Base-by-base conservation (phyloP, 345 rosid species). In the Euphorbia lathyris region DNA sequence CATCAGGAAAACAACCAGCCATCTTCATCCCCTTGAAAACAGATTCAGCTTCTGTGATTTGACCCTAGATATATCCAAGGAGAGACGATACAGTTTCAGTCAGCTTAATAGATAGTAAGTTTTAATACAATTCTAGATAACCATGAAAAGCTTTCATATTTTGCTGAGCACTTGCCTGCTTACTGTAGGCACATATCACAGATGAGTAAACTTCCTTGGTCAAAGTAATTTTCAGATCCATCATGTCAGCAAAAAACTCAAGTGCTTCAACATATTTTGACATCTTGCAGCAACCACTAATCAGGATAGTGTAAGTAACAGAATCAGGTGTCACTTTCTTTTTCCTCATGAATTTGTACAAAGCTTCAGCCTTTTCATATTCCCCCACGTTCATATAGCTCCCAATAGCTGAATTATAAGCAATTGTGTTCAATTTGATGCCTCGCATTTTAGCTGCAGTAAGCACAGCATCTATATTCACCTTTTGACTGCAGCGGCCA, bases 381-480 rank as follows among this genome's bases (percentile, higher is more conserved):
- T 89, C 94, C 48, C 97, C 94, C n/a, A 82, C 87, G 73, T 84
- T 89, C 83, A 91, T 84, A 74, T 81, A 91, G 84, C 96, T 88
- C 70, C 92, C 92, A 69, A 91, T 88, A 42, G 96, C 94, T 52
- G 98, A 86, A 84, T 93, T 93, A 76, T 85, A 93, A 7, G 98
- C 92, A 80, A 82, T 71, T 23, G 92, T 86, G 67, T 91, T 93
- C 76, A 93, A 80, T 79, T 82, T 77, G 66, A 91, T 91, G 73
- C 86, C 84, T 81, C 98, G 83, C 77, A 89, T 78, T 77, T 86
- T 79, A 30, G 97, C 96, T 5, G 97, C 98, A 7, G 83, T 74
- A 57, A 93, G 92, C 70, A 93, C 86, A 36, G 87, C 76, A 73
- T 89, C 96, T 70, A 91, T 86, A 65, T 86, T 93, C 58, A 83